Percentiles rank a stretch among this genome's conserved stretches.
phyloP scores from a whole-genome alignment of 75 land plant species.

The Chamaecyparis obtusa region DNA sequence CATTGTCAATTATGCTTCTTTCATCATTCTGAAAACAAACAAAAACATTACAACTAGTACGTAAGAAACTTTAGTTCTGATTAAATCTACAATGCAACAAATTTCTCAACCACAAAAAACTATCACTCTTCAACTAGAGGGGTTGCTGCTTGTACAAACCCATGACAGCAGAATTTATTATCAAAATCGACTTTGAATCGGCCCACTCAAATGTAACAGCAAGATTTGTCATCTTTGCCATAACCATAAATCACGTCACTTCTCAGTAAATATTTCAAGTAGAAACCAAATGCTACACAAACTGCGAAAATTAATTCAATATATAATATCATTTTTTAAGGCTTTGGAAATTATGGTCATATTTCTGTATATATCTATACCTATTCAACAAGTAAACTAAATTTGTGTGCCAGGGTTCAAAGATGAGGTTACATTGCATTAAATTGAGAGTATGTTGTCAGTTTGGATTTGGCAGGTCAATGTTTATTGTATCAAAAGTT shows the following conservation, averaged over 20 bases:
- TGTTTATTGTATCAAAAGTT: too few species aligned
- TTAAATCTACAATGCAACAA: neutral
- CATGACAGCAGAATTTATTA: neutral
- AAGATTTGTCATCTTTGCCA: neutral
- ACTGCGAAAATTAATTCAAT: neutral
- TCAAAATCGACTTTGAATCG: neutral
- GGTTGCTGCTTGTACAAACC: neutral
- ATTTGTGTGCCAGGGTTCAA: too few species aligned
- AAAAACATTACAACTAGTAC: neutral
- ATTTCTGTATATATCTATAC: neutral
- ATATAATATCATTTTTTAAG: too few species aligned
- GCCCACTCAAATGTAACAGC: neutral
- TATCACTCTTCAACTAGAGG: neutral
- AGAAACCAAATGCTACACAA: too few species aligned
- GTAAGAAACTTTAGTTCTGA: neutral
- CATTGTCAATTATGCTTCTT: constrained; percentile 11
- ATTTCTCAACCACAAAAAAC: neutral
- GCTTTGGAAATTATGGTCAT: neutral
- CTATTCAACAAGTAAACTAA: neutral
- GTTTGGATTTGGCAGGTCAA: too few species aligned
- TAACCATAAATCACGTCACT: neutral
- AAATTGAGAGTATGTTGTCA: neutral
- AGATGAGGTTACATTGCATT: neutral
- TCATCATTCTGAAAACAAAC: constrained; percentile 20
- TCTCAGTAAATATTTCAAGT: neutral